Evolutionary conservation across 345 rosid genomes (phyloP), one percentile per base, ranked within the genome.

Genomic region (Raphanus sativus): DNA sequence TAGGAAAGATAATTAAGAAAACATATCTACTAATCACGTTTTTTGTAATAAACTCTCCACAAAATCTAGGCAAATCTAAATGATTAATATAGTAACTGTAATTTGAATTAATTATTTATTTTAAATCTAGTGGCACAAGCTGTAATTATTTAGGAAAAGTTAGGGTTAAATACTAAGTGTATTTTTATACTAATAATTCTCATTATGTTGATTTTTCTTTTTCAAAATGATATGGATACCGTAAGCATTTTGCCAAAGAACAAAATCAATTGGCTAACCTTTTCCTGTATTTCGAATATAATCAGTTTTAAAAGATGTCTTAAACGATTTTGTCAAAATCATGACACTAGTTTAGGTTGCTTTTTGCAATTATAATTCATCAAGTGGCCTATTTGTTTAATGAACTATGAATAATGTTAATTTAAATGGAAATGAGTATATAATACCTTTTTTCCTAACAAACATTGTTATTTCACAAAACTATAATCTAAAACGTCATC

Each of bases 321-420:
- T 52, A 48, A 30, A 30, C 24, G 58, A 55, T 63, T 77, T 58
- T 38, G 36, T 59, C 73, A 55, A 52, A 24, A 36, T 30, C 11
- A 77, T 63, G 67, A 77, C 50, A 72, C 65, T 24, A 69, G 56
- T 52, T 5, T 48, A 48, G 55, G 55, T 69, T 32, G 75, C 16
- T 26, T 59, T 34, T 4, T 62, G 24, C 62, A 28, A 45, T 48
- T 21, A n/a, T 12, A 68, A 52, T 42, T 30, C 3, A 28, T 56
- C 81, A 65, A 71, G 72, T 77, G 72, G 81, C 21, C 40, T 29
- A 70, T 55, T 69, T 70, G 26, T 70, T 56, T 64, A 8, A 28
- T 38, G 3, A 58, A 68, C 42, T 45, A 45, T 59, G 21, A 32
- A 68, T 67, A 40, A 59, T 21, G 54, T 12, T 56, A 24, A 3